A percentile compares a stretch with the other conserved stretches of the same genome.
Conservation (phyloP, 2,329 filamentous ascomycete species). For the Dactylellina drechsleri region DNA sequence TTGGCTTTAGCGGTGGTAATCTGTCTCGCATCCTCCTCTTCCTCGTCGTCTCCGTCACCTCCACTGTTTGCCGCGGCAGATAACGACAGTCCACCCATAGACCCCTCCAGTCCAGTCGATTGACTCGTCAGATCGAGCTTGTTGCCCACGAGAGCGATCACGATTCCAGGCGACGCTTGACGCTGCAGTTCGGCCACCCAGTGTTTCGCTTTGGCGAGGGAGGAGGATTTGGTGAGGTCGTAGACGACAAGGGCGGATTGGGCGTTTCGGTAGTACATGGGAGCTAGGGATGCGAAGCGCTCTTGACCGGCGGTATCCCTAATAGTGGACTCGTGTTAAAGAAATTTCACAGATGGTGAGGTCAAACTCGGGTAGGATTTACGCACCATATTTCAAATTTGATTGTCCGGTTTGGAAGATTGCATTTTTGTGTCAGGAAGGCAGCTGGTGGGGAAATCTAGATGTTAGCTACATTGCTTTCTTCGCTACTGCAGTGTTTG, state of each 20-base stretch:
- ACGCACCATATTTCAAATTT: conserved; percentile 84
- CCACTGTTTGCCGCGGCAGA: conserved; percentile 66
- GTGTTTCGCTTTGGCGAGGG: conserved; percentile 95
- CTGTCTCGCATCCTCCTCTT: conserved; percentile 71
- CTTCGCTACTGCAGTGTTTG: not conserved
- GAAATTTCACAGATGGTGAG: not conserved
- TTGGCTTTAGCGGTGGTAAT: conserved; percentile 92
- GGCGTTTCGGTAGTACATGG: conserved; percentile 99
- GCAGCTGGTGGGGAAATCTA: conserved; percentile 71
- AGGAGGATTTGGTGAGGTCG: conserved; percentile 96
- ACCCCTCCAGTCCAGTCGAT: conserved; percentile 63
- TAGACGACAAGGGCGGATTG: conserved; percentile 98
- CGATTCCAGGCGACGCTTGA: conserved; percentile 94
- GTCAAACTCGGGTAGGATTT: not conserved
- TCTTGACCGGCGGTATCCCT: conserved; percentile 96
- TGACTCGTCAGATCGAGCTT: conserved; percentile 85
- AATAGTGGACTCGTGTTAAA: not conserved
- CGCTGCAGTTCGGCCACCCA: conserved; percentile 98
- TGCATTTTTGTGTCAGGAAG: conserved; percentile 98
- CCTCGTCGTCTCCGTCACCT: conserved; percentile 65
- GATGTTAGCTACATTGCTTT: conserved; percentile 50
- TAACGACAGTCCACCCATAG: conserved; percentile 64
- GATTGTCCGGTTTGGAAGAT: conserved; percentile 89
- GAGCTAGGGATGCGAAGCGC: conserved; percentile 92
- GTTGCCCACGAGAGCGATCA: conserved; percentile 96